phyloP scores from a whole-genome alignment of 805 yeast species.

The Suhomyces xylopsoci region DNA sequence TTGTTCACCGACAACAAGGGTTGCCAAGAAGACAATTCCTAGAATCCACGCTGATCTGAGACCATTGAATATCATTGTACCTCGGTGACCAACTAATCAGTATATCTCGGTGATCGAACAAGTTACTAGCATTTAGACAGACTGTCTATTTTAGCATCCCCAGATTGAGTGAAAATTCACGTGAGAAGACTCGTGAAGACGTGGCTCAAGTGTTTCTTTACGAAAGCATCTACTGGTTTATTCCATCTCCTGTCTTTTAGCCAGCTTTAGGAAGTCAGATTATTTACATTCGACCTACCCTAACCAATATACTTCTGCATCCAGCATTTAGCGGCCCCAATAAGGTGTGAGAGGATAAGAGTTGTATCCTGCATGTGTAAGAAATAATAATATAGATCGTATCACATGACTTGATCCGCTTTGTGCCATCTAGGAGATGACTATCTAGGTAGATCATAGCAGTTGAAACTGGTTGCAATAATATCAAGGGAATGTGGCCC shows the following conservation, averaged over 20 bases:
- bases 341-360: not conserved
- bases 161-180: not conserved
- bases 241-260: not conserved
- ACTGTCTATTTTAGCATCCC: not conserved
- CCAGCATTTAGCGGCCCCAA: not conserved
- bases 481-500: conserved; percentile 14
- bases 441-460: not conserved
- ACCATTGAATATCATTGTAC: not conserved
- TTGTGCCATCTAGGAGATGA: not conserved
- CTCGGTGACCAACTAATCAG: not conserved
- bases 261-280: not conserved
- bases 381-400: not conserved
- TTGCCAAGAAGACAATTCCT: not conserved
- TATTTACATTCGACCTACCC: not conserved
- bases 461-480: not conserved
- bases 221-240: not conserved
- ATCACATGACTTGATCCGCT: not conserved
- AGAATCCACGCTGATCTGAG: not conserved
- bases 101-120: not conserved
- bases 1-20: conserved; percentile 2
- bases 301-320: not conserved
- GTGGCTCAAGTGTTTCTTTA: not conserved
- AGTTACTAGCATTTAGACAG: not conserved
- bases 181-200: not conserved
- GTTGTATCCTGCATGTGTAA: not conserved